Evolutionary conservation across 768 basidiomycete genomes (phyloP).

Genomic region (Chalciporus sphaerocephalus): DNA sequence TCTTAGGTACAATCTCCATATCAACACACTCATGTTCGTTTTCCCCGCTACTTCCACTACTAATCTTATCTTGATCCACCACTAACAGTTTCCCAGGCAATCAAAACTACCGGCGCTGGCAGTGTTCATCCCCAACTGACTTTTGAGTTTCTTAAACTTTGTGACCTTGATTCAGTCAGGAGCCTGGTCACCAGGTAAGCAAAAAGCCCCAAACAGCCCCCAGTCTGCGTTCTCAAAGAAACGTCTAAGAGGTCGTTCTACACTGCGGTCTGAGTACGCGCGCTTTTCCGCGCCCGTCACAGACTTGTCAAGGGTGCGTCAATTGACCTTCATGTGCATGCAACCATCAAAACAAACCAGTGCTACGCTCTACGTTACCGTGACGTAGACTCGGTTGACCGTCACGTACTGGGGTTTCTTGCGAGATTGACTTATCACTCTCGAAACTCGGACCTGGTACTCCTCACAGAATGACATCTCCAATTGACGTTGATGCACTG

Average conservation of each 20-base stretch:
- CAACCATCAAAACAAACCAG: conserved; percentile 25
- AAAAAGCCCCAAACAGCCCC: too few species aligned
- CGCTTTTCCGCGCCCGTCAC: background rate
- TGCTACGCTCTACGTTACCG: conserved; percentile 8
- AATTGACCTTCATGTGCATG: conserved; percentile 2
- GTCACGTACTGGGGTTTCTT: background rate
- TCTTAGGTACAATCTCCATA: conserved; percentile 16
- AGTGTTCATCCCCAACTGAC: too few species aligned
- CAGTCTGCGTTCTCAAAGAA: too few species aligned
- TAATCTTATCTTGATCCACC: background rate
- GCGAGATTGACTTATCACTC: background rate
- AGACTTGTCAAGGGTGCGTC: conserved; percentile 6
- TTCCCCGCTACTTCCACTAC: background rate
- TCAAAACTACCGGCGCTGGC: too few species aligned
- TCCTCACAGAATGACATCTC: conserved; percentile 12
- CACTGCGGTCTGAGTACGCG: too few species aligned
- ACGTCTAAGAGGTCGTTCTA: too few species aligned
- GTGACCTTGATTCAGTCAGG: too few species aligned
- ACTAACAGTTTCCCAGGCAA: background rate
- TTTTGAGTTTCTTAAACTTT: too few species aligned
- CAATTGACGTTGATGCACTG: conserved; percentile 28
- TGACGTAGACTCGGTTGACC: background rate
- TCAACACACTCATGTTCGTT: conserved; percentile 14
- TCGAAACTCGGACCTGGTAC: background rate
- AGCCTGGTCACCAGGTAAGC: too few species aligned